Conservation (phyloP, 371 early-diverging fungal genomes). For the Saksenaea oblongispora region DNA sequence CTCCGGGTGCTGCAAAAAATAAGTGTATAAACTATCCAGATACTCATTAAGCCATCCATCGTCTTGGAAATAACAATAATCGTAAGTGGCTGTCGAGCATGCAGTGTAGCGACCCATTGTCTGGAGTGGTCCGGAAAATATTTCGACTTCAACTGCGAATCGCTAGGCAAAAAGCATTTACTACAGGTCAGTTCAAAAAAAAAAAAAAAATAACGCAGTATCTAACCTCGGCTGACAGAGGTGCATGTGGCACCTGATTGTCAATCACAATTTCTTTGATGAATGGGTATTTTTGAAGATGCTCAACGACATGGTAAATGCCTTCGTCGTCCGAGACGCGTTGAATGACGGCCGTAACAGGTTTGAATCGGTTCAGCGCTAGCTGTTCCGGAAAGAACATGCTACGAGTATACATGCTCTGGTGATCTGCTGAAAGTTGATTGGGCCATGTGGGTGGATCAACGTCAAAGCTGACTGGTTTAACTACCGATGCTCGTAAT, state of each 20-base stretch:
- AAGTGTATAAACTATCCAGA: conserved; percentile 62
- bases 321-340: conserved; percentile 51
- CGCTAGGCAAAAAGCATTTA: not conserved
- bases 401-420: conserved; percentile 39
- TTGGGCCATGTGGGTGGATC: not conserved
- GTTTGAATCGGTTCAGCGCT: conserved; percentile 37
- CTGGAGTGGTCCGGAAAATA: not conserved
- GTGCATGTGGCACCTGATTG: conserved; percentile 44
- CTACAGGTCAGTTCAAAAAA: not conserved
- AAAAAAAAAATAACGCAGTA: not conserved
- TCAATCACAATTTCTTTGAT: conserved; percentile 60
- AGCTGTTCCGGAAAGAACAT: conserved; percentile 40
- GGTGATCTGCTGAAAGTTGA: not conserved
- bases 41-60: conserved; percentile 63
- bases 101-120: conserved; percentile 22
- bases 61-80: conserved; percentile 66
- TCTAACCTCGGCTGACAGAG: conserved; percentile 30
- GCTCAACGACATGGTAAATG: conserved; percentile 46
- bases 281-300: conserved; percentile 56
- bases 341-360: conserved; percentile 60
- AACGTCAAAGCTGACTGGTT: not conserved
- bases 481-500: not conserved
- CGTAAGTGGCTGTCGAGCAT: conserved; percentile 51
- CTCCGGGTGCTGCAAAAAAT: conserved; percentile 51
- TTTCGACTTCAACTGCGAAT: not conserved